Base-by-base conservation (phyloP, 1,139 yeast genomes). In the Barnettozyma hawaiiensis region DNA sequence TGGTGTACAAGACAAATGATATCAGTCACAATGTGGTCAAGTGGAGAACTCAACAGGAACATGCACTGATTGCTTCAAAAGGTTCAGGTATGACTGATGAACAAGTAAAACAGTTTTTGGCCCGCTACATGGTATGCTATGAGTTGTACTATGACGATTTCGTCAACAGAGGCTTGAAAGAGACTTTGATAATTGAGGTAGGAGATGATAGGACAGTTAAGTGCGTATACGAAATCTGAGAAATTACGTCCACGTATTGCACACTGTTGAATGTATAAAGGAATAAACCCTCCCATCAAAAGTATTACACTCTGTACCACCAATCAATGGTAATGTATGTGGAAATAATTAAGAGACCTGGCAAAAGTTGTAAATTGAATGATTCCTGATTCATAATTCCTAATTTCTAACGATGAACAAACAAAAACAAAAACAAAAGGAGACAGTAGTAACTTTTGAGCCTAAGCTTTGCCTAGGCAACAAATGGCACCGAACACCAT, bases 11-110 rank as follows among this genome's bases (percentile, higher is more conserved):
- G 37, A 81, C 96, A 0, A 64, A 69, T 36, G 67, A 75, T 49
- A 66, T 85, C 32, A 56, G n/a, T n/a, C n/a, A 68, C 6, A 81
- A 78, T 57, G 92, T 90, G 5, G 83, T 81, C 60, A 61, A 59
- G 9, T 92, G 98, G 98, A 72, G 98, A 48, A 61, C 74, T 6
- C 77, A 90, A 61, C 97, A 92, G 63, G 98, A 92, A 57, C 85
- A 83, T 50, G 76, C 69, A 4, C 63, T 87, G 54, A 76, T 81
- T 9, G 41, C 47, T 9, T 49, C 50, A 8, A 49, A 48, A 5
- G 96, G 96, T 0, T 46, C 57, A 1, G 97, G 97, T 0, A 89
- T 92, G 97, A 65, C 80, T 2, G 94, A 85, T 53, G 71, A 60
- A 0, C 73, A 83, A 54, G 95, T 92, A 4, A 59, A 52, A 9